Conservation (phyloP, 2,329 filamentous ascomycete species). For the Dothiorella sarmentorum region DNA sequence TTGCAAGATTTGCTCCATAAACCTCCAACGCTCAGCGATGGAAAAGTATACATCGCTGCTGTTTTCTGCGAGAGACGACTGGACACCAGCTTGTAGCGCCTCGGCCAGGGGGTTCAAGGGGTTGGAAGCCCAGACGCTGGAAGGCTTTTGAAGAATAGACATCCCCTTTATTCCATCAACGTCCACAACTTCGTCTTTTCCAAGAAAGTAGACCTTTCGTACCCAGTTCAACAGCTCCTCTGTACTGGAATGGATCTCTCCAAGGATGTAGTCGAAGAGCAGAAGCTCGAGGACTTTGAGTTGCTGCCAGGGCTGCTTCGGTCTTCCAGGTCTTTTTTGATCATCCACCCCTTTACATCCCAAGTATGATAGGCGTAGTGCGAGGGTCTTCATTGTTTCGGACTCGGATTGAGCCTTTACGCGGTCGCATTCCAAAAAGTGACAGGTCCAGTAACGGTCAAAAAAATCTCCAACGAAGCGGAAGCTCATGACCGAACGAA, state of each 20-base stretch:
- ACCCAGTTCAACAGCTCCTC: not conserved
- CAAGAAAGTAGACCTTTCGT: too few relatives aligned
- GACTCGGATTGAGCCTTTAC: too few relatives aligned
- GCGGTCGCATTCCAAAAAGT: not conserved
- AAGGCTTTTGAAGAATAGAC: too few relatives aligned
- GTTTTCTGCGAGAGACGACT: not conserved
- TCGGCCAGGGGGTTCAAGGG: not conserved
- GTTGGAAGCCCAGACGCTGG: too few relatives aligned
- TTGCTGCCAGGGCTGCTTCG: constrained; percentile 24
- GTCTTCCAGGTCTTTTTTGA: too few relatives aligned
- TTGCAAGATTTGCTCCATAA: constrained; percentile 22
- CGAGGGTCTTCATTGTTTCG: too few relatives aligned
- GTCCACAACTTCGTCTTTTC: not conserved
- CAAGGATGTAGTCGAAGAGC: constrained; percentile 24
- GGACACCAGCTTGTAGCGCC: constrained; percentile 17
- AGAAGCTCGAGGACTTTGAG: constrained; percentile 30
- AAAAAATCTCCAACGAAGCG: constrained; percentile 26
- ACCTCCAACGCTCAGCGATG: constrained; percentile 19
- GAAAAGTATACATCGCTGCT: constrained; percentile 8
- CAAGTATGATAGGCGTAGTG: too few relatives aligned
- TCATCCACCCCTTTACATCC: not conserved
- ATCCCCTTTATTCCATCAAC: too few relatives aligned
- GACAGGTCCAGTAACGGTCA: not conserved
- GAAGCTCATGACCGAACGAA: constrained; percentile 21
- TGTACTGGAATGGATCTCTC: not conserved